phyloP scores from a whole-genome alignment of 2,329 filamentous ascomycete genomes.

The Diplodia seriata region DNA sequence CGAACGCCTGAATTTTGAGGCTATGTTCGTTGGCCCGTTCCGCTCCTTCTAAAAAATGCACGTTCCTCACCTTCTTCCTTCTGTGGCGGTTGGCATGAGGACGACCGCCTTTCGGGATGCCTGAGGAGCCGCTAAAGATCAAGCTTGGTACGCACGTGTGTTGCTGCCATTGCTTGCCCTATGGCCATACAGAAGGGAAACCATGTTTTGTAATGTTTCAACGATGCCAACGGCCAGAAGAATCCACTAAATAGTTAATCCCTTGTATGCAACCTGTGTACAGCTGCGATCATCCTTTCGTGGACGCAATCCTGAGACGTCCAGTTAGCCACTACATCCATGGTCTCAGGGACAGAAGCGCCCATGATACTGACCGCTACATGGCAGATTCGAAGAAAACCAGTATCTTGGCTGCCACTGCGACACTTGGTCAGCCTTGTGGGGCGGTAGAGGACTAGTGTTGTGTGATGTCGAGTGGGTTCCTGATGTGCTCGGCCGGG shows the following conservation, averaged over 20 bases:
- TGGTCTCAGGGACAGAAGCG: not conserved
- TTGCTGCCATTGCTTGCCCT: not conserved
- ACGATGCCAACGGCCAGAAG: not conserved
- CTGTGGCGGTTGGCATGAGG: not conserved
- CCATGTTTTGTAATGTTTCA: not conserved
- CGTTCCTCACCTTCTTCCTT: constrained; percentile 4
- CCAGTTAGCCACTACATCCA: not conserved
- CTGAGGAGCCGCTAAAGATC: not conserved
- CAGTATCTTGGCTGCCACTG: not conserved
- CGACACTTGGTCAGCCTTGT: not conserved
- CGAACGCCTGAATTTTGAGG: constrained; percentile 2
- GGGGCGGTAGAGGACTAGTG: not conserved
- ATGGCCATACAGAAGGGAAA: not conserved
- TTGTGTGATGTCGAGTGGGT: not conserved
- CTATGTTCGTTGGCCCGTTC: not conserved
- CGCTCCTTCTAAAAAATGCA: not conserved
- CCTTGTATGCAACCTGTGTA: not conserved
- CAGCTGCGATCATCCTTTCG: not conserved
- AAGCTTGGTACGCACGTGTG: not conserved
- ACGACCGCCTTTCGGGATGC: not conserved
- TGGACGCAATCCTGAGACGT: not conserved
- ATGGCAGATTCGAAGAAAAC: not conserved
- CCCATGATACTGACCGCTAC: not conserved
- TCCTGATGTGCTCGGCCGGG: not conserved
- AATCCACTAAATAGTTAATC: not conserved